Percentiles rank a stretch among this genome's conserved stretches.
Evolutionary conservation across 495 filamentous ascomycete genomes (phyloP).

Genomic region (Aspergillus diversus): DNA sequence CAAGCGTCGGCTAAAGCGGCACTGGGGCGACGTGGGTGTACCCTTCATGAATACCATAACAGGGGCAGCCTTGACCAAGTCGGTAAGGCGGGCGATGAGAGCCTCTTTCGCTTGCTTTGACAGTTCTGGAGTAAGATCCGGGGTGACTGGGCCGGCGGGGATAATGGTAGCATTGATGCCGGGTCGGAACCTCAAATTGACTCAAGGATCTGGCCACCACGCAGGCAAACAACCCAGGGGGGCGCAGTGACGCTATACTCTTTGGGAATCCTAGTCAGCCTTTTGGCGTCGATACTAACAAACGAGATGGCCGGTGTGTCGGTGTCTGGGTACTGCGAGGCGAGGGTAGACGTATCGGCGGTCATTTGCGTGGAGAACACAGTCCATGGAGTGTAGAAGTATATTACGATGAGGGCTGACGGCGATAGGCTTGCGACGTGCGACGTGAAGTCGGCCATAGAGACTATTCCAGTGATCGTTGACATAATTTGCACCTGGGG

Average conservation of each 20-base stretch:
- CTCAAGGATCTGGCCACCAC: slow-evolving; percentile 70
- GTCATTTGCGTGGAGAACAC: slow-evolving; percentile 92
- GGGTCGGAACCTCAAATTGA: slow-evolving; percentile 87
- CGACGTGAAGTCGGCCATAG: slow-evolving; percentile 66
- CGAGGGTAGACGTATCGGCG: slow-evolving; percentile 80
- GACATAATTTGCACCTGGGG: slow-evolving; percentile 60
- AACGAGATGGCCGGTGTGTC: slow-evolving; percentile 72
- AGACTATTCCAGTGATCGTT: slow-evolving; percentile 71
- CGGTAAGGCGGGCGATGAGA: slow-evolving; percentile 71
- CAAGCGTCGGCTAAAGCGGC: slow-evolving; percentile 89
- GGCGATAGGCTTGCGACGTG: slow-evolving; percentile 65
- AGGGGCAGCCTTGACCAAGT: slow-evolving; percentile 89
- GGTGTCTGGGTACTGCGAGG: slow-evolving; percentile 73
- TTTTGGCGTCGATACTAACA: slow-evolving; percentile 86
- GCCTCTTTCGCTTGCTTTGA: slow-evolving; percentile 72
- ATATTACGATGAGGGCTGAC: slow-evolving; percentile 75
- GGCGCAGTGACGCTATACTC: slow-evolving; percentile 93
- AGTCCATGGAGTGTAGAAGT: slow-evolving; percentile 95
- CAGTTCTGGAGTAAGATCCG: slow-evolving; percentile 30
- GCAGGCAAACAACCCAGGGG: slow-evolving; percentile 83
- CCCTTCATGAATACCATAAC: slow-evolving; percentile 93
- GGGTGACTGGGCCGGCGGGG: slow-evolving; percentile 24
- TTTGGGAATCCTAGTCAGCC: slow-evolving; percentile 83
- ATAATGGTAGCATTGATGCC: slow-evolving; percentile 35
- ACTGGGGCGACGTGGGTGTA: slow-evolving; percentile 87